Evolutionary conservation across 2,329 filamentous ascomycete genomes (phyloP).

Genomic region (Tolypocladium guangdongense): DNA sequence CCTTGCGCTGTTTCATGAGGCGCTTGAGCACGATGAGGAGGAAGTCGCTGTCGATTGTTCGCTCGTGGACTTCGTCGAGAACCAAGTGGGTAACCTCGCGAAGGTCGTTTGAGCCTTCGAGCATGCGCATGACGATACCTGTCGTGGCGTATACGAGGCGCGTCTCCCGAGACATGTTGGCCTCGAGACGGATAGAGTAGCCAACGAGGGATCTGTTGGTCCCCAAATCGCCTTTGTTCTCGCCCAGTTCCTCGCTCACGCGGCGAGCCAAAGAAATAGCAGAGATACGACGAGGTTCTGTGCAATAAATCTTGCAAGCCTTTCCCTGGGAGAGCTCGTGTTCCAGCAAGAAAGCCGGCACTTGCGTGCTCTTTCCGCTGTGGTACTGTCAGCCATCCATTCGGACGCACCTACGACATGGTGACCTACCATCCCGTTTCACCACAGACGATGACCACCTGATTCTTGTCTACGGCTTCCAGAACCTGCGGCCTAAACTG

Average conservation of each 20-base stretch:
- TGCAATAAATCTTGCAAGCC: constrained; percentile 87
- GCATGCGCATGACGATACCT: constrained; percentile 94
- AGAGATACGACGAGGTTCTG: constrained; percentile 89
- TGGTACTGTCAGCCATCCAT: constrained; percentile 11
- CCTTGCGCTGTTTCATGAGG: constrained; percentile 62
- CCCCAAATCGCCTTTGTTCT: constrained; percentile 70
- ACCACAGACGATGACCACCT: constrained; percentile 87
- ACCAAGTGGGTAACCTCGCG: constrained; percentile 86
- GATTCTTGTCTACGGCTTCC: constrained; percentile 63
- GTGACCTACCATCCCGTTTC: constrained; percentile 70
- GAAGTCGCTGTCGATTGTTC: constrained; percentile 94
- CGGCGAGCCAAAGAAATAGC: constrained; percentile 87
- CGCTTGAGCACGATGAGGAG: constrained; percentile 84
- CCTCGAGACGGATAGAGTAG: constrained; percentile 88
- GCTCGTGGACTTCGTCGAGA: constrained; percentile 95
- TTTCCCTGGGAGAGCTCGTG: constrained; percentile 72
- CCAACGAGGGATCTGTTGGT: constrained; percentile 77
- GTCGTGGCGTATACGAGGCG: constrained; percentile 81
- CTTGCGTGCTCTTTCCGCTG: constrained; percentile 89
- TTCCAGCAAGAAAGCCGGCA: constrained; percentile 89
- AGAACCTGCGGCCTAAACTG: constrained; percentile 70
- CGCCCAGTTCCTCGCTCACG: constrained; percentile 90
- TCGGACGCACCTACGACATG: not conserved
- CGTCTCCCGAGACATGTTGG: constrained; percentile 72
- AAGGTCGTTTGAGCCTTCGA: constrained; percentile 79